Conservation (phyloP, 2,329 filamentous ascomycete species). For the Cadophora sp. region DNA sequence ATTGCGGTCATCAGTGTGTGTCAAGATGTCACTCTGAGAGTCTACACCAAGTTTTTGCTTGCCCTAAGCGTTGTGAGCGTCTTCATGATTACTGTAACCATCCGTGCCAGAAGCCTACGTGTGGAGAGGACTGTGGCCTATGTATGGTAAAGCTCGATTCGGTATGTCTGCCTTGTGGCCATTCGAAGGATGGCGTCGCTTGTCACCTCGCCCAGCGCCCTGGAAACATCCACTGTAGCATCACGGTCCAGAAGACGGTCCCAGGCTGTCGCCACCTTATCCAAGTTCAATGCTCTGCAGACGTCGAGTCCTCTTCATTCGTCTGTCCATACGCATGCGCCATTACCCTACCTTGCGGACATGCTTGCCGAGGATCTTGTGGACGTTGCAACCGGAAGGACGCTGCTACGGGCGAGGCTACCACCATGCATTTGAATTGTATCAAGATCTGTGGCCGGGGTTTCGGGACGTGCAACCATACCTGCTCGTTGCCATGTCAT, state of each 20-base stretch:
- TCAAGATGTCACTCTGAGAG: conserved; percentile 54
- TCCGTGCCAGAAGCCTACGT: conserved; percentile 49
- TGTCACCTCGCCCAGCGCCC: conserved; percentile 55
- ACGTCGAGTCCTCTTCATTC: conserved; percentile 49
- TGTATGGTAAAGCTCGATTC: conserved; percentile 48
- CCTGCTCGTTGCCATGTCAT: conserved; percentile 48
- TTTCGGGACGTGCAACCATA: conserved; percentile 63
- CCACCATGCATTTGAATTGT: conserved; percentile 57
- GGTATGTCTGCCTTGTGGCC: conserved; percentile 50
- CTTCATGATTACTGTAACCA: conserved; percentile 53
- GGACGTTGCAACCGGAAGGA: conserved; percentile 10
- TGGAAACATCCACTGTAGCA: conserved; percentile 54
- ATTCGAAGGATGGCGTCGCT: conserved; percentile 44
- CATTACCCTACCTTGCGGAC: not conserved
- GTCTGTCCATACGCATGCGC: conserved; percentile 49
- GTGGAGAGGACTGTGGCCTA: conserved; percentile 52
- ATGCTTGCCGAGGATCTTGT: conserved; percentile 4
- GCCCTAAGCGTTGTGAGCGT: conserved; percentile 53
- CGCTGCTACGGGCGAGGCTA: not conserved
- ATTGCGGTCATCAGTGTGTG: too few species aligned
- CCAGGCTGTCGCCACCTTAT: conserved; percentile 63
- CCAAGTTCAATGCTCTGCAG: conserved; percentile 57
- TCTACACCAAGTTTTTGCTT: conserved; percentile 55
- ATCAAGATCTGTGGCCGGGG: conserved; percentile 43
- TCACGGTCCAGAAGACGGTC: conserved; percentile 54